Percentiles rank a stretch among this genome's conserved stretches.
Evolutionary conservation across 164 flowering plant genomes (phyloP).

Genomic region (Stephania cephalantha): DNA sequence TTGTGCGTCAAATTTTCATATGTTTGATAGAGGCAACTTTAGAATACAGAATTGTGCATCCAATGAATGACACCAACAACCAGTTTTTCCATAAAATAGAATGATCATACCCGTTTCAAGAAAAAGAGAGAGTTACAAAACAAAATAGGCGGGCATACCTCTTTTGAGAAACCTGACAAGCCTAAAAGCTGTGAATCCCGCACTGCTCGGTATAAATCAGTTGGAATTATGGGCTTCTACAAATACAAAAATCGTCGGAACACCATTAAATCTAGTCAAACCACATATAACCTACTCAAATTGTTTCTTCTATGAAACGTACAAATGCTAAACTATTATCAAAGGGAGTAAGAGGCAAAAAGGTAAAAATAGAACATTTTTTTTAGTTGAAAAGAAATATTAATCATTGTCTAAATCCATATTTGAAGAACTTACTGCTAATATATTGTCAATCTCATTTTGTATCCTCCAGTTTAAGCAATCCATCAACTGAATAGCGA

Average conservation of each 20-base stretch:
- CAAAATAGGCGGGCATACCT: slow-evolving; percentile 38
- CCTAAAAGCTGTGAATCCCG: slow-evolving; percentile 89
- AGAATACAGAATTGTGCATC: not conserved
- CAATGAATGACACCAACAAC: not conserved
- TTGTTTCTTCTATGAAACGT: not conserved
- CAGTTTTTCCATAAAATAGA: not conserved
- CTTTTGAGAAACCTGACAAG: slow-evolving; percentile 78
- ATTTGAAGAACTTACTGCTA: slow-evolving; percentile 50
- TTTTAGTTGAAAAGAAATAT: no score
- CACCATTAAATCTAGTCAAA: not conserved
- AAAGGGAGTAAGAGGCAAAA: no score
- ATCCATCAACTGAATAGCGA: slow-evolving; percentile 58
- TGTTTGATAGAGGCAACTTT: not conserved
- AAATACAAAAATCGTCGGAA: slow-evolving; percentile 8
- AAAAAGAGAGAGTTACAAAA: not conserved
- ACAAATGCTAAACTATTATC: not conserved
- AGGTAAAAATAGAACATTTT: no score
- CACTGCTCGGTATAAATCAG: slow-evolving; percentile 63
- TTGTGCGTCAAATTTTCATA: not conserved
- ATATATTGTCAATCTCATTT: slow-evolving; percentile 72
- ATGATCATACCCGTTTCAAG: not conserved
- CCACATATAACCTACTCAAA: not conserved
- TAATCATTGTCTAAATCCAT: not conserved
- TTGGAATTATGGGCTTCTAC: slow-evolving; percentile 88
- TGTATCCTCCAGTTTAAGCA: slow-evolving; percentile 81